Conservation (phyloP, 1,284 basidiomycete species). For the Cryptococcus sp. region DNA sequence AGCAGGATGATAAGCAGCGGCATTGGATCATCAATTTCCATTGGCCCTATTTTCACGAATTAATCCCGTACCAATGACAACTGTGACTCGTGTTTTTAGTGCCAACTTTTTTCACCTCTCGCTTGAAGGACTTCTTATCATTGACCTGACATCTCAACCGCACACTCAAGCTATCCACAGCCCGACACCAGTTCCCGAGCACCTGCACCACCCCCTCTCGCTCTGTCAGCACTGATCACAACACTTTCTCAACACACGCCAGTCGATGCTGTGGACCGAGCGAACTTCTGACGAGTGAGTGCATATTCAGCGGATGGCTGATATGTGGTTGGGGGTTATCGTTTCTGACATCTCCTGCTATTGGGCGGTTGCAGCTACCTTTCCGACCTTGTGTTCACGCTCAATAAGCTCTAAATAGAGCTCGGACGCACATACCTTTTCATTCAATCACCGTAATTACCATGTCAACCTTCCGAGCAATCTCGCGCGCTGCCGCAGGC, state of each 20-base stretch:
- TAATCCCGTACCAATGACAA: too few relatives aligned
- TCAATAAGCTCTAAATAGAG: constrained; percentile 34
- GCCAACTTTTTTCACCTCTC: too few relatives aligned
- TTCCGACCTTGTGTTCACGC: constrained; percentile 51
- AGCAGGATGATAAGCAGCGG: neutral
- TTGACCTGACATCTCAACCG: too few relatives aligned
- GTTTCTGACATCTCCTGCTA: neutral
- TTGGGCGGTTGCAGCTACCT: constrained; percentile 40
- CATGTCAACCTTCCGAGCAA: constrained; percentile 22
- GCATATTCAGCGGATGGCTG: neutral
- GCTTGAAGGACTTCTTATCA: too few relatives aligned
- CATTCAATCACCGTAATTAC: neutral
- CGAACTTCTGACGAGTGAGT: constrained; percentile 54
- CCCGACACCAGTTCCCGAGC: too few relatives aligned
- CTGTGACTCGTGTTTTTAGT: too few relatives aligned
- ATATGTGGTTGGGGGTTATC: neutral
- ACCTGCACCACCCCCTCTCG: too few relatives aligned
- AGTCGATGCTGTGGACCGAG: constrained; percentile 51
- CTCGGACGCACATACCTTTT: neutral
- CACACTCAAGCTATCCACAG: too few relatives aligned
- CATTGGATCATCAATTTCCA: too few relatives aligned
- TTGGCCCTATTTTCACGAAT: too few relatives aligned
- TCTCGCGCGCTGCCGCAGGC: constrained; percentile 12
- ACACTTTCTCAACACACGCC: neutral
- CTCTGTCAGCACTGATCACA: neutral